These are phyloP conservation scores for Phytophthora capsici DNA, from an alignment of 352 stramenopile species.

Conservation along the genomic window DNA sequence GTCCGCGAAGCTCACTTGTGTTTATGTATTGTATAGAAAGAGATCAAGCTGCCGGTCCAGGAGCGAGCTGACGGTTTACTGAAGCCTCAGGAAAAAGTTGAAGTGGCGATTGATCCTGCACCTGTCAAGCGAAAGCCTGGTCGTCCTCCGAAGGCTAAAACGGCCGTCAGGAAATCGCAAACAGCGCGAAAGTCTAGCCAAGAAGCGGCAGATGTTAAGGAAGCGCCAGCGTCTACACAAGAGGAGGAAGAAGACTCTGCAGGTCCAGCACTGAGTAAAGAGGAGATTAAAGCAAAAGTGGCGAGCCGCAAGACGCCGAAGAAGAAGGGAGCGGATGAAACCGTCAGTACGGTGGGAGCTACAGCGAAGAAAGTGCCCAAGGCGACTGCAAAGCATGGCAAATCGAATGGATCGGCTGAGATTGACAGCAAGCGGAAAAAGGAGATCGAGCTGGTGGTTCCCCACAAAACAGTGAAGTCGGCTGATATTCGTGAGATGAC, in stretches of 20 bases:
- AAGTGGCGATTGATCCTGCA: constrained; percentile 15
- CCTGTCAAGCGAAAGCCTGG: constrained; percentile 56
- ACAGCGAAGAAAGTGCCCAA: constrained; percentile 50
- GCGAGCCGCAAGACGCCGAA: constrained; percentile 76
- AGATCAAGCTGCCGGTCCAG: constrained; percentile 56
- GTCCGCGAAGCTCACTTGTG: neutral
- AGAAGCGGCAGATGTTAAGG: constrained; percentile 18
- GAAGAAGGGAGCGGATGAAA: constrained; percentile 50
- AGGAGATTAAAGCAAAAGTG: constrained; percentile 82
- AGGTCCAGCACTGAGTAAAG: constrained; percentile 58
- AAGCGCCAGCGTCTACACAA: constrained; percentile 22
- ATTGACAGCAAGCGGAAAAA: constrained; percentile 84
- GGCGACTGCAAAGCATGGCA: constrained; percentile 37
- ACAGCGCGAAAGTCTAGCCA: constrained; percentile 9
- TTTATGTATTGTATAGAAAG: constrained; percentile 51
- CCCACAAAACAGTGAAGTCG: constrained; percentile 80
- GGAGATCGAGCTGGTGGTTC: constrained; percentile 80
- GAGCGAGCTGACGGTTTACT: constrained; percentile 64
- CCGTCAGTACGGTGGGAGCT: constrained; percentile 19
- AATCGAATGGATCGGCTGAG: constrained; percentile 39
- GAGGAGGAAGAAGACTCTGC: constrained; percentile 48
- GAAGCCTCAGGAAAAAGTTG: constrained; percentile 38
- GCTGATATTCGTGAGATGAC: constrained; percentile 79
- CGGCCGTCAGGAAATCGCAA: constrained; percentile 17
- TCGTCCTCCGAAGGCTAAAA: constrained; percentile 51